Evolutionary conservation across 2,329 filamentous ascomycete genomes (phyloP), one percentile per base, ranked within the genome.

Genomic region (Monilinia aucupariae): DNA sequence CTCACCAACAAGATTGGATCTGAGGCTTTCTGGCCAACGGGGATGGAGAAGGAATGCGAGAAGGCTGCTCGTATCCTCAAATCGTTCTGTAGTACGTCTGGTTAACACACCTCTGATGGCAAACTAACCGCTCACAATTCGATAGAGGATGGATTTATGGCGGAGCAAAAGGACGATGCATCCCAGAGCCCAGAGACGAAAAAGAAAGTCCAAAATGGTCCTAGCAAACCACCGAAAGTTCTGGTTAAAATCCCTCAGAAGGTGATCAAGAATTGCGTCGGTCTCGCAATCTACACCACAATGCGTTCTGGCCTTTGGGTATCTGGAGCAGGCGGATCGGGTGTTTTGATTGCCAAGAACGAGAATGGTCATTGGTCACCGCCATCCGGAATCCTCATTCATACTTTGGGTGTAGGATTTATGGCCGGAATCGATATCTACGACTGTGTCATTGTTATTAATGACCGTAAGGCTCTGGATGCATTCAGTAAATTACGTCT

Each of bases 241-340:
- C 73, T 90, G 22, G 90, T 92, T 76, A 93, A 92, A 77, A 96
- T 97, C 34, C 92, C 92, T 0, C 79, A 86, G 61, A 83, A 88
- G 72, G 90, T 96, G 64, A 90, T 97, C 69, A 85, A 89, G 72
- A 90, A 94, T 75, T 91, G 91, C 45, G 91, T 92, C 70, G 92
- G 90, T 17, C 82, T 97, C 59, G 92, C 91, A 64, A 90, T 97
- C 68, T 96, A 96, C 78, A 96, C 92, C 1, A 96, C 91, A 41
- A 96, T 97, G 91, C 87, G 92, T 62, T 92, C 90, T 17, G 92
- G 92, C 20, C 79, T 96, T 34, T 96, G 92, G 89, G 82, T 96
- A 70, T 92, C 90, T 45, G 92, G 92, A 56, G 92, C 92, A 15
- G 92, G 92, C 39, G 92, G 92, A 48, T 92, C 90, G 62, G 92